A percentile compares a stretch with the other conserved stretches of the same genome.
phyloP scores from a whole-genome alignment of 2,329 filamentous ascomycete genomes.

The Orbilia quercus region DNA sequence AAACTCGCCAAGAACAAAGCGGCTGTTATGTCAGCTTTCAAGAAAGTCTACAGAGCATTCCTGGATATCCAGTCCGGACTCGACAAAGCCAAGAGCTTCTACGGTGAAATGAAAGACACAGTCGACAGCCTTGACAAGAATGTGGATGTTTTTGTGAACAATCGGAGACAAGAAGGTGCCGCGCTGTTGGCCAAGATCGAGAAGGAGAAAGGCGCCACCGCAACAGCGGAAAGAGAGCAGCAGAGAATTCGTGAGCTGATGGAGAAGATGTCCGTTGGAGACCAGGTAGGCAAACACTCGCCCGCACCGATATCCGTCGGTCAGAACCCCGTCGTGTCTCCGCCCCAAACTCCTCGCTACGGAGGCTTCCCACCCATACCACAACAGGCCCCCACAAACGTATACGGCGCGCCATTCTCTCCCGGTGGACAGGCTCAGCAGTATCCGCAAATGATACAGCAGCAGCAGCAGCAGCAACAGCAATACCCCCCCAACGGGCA shows the following conservation, averaged over 20 bases:
- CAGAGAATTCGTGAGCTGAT: constrained; percentile 88
- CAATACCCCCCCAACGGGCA: constrained; percentile 60
- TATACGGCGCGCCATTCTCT: constrained; percentile 57
- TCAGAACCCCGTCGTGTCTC: constrained; percentile 65
- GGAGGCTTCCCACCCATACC: constrained; percentile 55
- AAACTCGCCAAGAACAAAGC: constrained; percentile 83
- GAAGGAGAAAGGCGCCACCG: constrained; percentile 74
- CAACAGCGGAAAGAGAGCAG: constrained; percentile 80
- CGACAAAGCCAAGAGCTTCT: constrained; percentile 89
- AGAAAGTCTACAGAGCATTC: constrained; percentile 90
- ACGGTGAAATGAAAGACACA: constrained; percentile 93
- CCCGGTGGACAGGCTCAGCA: constrained; percentile 54
- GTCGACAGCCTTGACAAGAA: constrained; percentile 93
- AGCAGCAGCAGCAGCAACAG: constrained; percentile 64
- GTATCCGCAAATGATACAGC: constrained; percentile 57
- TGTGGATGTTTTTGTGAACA: constrained; percentile 96
- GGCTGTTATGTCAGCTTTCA: constrained; percentile 85
- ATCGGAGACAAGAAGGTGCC: constrained; percentile 87
- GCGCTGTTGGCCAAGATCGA: constrained; percentile 91
- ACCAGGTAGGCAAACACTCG: constrained; percentile 64
- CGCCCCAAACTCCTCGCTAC: constrained; percentile 67
- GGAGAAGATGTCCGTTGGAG: constrained; percentile 94
- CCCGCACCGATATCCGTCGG: constrained; percentile 62
- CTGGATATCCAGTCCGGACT: constrained; percentile 87
- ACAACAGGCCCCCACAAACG: constrained; percentile 50